Evolutionary conservation across 768 basidiomycete genomes (phyloP), one percentile per base, ranked within the genome.

Genomic region (Boletus tylopilopsis): DNA sequence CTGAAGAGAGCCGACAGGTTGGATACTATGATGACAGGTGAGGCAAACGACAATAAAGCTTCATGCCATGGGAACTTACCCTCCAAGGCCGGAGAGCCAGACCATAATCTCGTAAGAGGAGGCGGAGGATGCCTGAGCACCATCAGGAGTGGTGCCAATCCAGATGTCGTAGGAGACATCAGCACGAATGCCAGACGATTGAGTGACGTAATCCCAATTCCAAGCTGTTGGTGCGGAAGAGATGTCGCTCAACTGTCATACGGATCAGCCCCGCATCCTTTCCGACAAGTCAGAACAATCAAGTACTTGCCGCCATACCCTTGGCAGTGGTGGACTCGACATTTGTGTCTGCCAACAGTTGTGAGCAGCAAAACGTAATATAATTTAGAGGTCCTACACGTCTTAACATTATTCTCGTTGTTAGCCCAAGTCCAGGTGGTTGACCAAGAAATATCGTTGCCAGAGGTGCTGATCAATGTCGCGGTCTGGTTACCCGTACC

Each of bases 41-140:
- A 55, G 37, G 35, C 23, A 22, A 30, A 6, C 12, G 13, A 30
- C 2, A 5, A 18, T 4, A 16, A 30, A 13, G 7, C 0, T 6
- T 30, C 39, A 11, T 38, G 9, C 21, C 5, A 8, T 15, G 25
- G 9, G 11, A 3, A 47, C 71, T 51, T 60, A 80, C 79, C 76
- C 76, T 60, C 79, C 80, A 12, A 70, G 71, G 32, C 77, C 75
- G 44, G 79, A 80, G 23, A 81, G 73, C 80, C 80, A 81, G 50
- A 81, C 79, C 79, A 81, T 81, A 47, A 81, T 78, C 59, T 81
- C 80, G 56, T 70, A 81, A 2, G 74, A 73, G 6, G 77, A 79
- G 6, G 73, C 70, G 7, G 64, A 52, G 2, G 75, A 67, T 0
- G 79, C 79, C n/a, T 79, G 73, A 1, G 56, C 53, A 37, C 79